Conservation (phyloP, 2,329 filamentous ascomycete genomes). For the Epichloe uncinata region DNA sequence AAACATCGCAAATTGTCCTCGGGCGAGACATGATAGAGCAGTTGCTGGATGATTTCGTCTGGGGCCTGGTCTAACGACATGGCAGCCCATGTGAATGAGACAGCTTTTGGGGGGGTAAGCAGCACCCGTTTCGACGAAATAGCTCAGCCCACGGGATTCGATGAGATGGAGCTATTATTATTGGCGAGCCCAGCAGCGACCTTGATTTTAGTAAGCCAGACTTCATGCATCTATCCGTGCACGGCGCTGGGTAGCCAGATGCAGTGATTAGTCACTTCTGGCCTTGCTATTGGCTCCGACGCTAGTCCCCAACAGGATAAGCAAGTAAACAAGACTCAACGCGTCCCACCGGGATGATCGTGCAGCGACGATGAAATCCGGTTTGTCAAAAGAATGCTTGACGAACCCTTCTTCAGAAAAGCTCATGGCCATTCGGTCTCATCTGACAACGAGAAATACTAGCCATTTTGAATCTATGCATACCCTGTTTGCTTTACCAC, state of each 20-base stretch:
- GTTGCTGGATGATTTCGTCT: constrained; percentile 72
- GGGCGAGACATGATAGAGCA: constrained; percentile 52
- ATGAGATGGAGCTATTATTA: constrained; percentile 4
- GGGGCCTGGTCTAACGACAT: constrained; percentile 43
- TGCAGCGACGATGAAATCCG: neutral
- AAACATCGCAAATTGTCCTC: constrained; percentile 36
- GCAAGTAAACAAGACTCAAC: constrained; percentile 31
- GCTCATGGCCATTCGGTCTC: neutral
- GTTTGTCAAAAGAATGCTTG: neutral
- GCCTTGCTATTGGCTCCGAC: constrained; percentile 1
- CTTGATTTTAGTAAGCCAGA: neutral
- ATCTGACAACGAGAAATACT: neutral
- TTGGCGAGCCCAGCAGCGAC: neutral
- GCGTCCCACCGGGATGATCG: constrained; percentile 1
- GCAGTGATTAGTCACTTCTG: neutral
- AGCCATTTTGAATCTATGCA: constrained; percentile 1
- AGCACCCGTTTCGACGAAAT: neutral
- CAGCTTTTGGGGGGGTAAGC: neutral
- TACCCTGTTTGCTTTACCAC: constrained; percentile 9
- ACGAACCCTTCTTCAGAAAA: neutral
- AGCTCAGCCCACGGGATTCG: neutral
- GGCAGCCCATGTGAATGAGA: constrained; percentile 10
- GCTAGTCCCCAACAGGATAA: constrained; percentile 22
- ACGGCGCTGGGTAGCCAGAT: neutral
- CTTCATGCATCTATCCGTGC: constrained; percentile 6